These are phyloP conservation scores for Venturia oleaginea DNA, from an alignment of 2,329 filamentous ascomycete genomes.

Conservation along the genomic window DNA sequence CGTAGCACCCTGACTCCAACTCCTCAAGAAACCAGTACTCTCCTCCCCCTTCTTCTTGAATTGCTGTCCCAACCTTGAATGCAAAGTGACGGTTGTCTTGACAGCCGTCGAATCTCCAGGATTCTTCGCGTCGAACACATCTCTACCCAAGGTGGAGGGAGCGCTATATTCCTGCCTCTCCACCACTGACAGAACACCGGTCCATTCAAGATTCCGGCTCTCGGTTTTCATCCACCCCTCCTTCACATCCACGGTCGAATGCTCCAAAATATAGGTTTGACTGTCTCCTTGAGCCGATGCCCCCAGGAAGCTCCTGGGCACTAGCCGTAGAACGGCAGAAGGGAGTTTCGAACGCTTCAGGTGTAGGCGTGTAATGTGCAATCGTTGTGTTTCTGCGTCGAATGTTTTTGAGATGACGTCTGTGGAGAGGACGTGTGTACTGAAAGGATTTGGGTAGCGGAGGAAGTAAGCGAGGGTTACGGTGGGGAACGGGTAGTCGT, in stretches of 20 bases:
- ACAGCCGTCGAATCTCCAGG: constrained; percentile 47
- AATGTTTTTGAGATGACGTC: constrained; percentile 69
- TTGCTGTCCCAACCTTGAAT: constrained; percentile 62
- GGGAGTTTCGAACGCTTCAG: constrained; percentile 75
- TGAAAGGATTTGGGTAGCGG: constrained; percentile 80
- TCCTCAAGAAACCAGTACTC: constrained; percentile 48
- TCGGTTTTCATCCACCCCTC: constrained; percentile 79
- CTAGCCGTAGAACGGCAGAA: constrained; percentile 62
- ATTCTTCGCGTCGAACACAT: not conserved
- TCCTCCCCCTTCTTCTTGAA: constrained; percentile 41
- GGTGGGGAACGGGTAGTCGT: constrained; percentile 74
- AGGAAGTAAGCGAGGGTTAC: constrained; percentile 86
- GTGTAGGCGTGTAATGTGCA: constrained; percentile 72
- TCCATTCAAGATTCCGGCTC: constrained; percentile 73
- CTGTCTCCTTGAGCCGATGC: constrained; percentile 51
- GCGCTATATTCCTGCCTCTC: constrained; percentile 59
- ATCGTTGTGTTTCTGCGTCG: constrained; percentile 62
- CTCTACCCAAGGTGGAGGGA: constrained; percentile 10
- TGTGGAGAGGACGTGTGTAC: constrained; percentile 71
- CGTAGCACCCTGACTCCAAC: constrained; percentile 61
- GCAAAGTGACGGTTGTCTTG: constrained; percentile 63
- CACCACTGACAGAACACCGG: constrained; percentile 67
- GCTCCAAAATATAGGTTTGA: constrained; percentile 73
- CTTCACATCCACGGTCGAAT: constrained; percentile 66
- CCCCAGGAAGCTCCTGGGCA: constrained; percentile 61